Conservation (phyloP, 768 basidiomycete genomes). For the Leccinum broughii region DNA sequence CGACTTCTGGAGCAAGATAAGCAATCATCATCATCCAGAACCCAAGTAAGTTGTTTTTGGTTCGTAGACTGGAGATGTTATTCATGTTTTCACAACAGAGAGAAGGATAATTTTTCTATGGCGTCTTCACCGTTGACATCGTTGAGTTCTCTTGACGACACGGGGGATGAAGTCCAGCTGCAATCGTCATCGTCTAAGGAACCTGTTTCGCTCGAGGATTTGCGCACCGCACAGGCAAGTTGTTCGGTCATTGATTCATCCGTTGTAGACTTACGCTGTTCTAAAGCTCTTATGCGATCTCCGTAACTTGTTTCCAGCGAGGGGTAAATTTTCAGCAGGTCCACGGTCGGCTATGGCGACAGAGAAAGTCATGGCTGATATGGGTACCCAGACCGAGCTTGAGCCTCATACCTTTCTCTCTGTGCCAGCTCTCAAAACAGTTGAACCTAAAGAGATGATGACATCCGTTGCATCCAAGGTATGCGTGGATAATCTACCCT, state of each 20-base stretch:
- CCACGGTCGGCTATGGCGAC: not conserved
- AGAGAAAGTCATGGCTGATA: constrained; percentile 24
- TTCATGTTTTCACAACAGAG: constrained; percentile 11
- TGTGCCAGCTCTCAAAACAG: constrained; percentile 12
- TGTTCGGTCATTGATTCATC: constrained; percentile 3
- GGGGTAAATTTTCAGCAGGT: constrained; percentile 5
- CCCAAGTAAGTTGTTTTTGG: constrained; percentile 39
- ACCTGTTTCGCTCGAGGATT: constrained; percentile 45
- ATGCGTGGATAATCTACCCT: not conserved
- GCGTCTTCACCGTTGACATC: constrained; percentile 75
- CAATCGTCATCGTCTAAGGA: constrained; percentile 25
- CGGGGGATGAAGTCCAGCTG: constrained; percentile 37
- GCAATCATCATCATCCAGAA: constrained; percentile 41
- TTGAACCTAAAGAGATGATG: constrained; percentile 23
- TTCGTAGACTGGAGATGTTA: not conserved
- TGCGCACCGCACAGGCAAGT: constrained; percentile 60
- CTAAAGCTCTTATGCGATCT: constrained; percentile 44
- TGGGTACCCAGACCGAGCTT: constrained; percentile 30
- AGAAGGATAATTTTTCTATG: constrained; percentile 42
- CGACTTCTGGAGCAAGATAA: constrained; percentile 93
- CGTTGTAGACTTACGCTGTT: constrained; percentile 11
- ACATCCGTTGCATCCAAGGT: constrained; percentile 25
- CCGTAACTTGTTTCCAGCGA: constrained; percentile 23
- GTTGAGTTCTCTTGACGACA: constrained; percentile 69
- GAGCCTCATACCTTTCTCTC: constrained; percentile 12